Evolutionary conservation across 441 rosid species (phyloP).

Genomic region (Erodium texanum): DNA sequence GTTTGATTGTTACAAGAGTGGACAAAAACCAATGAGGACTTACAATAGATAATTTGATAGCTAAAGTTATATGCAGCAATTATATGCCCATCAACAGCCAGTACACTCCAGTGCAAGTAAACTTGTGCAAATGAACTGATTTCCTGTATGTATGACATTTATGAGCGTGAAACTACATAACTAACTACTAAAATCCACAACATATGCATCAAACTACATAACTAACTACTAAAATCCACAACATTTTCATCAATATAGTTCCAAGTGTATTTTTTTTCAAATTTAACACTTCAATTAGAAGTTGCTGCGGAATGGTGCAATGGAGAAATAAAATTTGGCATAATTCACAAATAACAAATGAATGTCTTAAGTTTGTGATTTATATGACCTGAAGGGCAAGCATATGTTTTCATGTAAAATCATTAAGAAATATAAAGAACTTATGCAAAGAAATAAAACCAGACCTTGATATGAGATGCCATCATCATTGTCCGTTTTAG

Average conservation of each 20-base stretch:
- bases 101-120: neutral
- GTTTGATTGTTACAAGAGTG: neutral
- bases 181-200: too few species aligned
- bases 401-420: neutral
- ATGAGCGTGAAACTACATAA: too few species aligned
- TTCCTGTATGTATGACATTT: neutral
- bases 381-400: neutral
- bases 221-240: too few species aligned
- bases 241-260: too few species aligned
- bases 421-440: neutral
- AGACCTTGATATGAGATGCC: constrained; percentile 6
- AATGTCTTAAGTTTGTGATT: neutral
- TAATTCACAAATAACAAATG: neutral
- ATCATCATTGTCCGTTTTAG: neutral
- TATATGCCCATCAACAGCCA: neutral
- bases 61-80: neutral
- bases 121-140: neutral
- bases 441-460: neutral
- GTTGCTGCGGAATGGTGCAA: neutral
- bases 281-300: neutral
- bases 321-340: neutral
- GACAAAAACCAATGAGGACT: neutral
- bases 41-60: neutral
- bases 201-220: too few species aligned
- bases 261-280: neutral